These are phyloP conservation scores for Botrytis fabae DNA, from an alignment of 2,329 filamentous ascomycete species.

Conservation along the genomic window DNA sequence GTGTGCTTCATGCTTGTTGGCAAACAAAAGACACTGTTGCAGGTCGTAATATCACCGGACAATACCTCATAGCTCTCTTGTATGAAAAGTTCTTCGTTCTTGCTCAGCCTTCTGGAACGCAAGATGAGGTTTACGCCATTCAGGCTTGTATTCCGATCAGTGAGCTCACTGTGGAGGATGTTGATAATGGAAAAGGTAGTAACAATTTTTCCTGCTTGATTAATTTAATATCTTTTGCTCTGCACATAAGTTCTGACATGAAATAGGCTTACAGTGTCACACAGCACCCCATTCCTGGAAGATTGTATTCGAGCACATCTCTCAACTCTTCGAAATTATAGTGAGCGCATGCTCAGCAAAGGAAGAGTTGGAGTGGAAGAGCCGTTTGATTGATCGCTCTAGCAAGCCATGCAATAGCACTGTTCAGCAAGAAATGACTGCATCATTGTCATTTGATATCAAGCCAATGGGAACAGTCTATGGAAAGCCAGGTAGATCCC, in stretches of 20 bases:
- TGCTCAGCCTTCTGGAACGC: conserved; percentile 60
- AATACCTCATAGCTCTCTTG: conserved; percentile 83
- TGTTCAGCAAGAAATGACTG: conserved; percentile 53
- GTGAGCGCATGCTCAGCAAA: conserved; percentile 80
- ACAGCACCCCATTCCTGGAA: conserved; percentile 91
- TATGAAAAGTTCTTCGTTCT: conserved; percentile 80
- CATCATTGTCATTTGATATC: conserved; percentile 68
- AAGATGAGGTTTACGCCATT: conserved; percentile 69
- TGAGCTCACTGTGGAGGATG: conserved; percentile 66
- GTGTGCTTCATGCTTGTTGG: conserved; percentile 80
- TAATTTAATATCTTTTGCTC: not conserved
- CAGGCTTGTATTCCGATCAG: conserved; percentile 71
- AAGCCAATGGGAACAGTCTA: conserved; percentile 74
- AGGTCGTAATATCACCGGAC: conserved; percentile 68
- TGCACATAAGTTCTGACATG: not conserved
- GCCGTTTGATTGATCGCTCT: conserved; percentile 57
- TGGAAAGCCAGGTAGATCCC: conserved; percentile 62
- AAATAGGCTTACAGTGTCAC: conserved; percentile 78
- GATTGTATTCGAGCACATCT: conserved; percentile 74
- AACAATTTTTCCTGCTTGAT: too few relatives aligned
- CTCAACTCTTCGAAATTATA: conserved; percentile 79
- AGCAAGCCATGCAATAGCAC: conserved; percentile 51
- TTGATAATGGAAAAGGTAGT: conserved; percentile 72
- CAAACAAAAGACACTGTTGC: conserved; percentile 66
- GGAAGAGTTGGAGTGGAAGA: conserved; percentile 80